Evolutionary conservation across 345 rosid species (phyloP).

Genomic region (Angophora floribunda): DNA sequence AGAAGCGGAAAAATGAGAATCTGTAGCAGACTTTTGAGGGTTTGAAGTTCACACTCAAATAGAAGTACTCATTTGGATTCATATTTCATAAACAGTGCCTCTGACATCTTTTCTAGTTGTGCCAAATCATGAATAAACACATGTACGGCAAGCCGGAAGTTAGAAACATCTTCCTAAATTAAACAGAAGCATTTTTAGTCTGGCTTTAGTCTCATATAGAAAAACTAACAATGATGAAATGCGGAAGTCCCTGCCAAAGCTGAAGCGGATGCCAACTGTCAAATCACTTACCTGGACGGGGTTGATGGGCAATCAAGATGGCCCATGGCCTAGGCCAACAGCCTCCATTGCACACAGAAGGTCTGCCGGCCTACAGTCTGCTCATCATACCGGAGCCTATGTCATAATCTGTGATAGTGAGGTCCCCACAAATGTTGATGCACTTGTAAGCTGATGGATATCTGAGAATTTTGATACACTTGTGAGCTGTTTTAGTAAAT

Average conservation of each 20-base stretch:
- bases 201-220: neutral
- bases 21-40: neutral
- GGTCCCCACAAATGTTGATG: conserved; percentile 4
- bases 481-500: neutral
- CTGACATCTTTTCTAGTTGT: neutral
- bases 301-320: conserved; percentile 5
- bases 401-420: conserved; percentile 19
- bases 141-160: neutral
- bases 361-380: neutral
- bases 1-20: neutral
- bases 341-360: conserved; percentile 1
- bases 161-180: neutral
- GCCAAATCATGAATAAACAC: neutral
- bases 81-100: neutral
- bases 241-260: neutral
- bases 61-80: neutral
- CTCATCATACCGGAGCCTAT: conserved; percentile 22
- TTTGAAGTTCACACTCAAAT: neutral
- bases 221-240: neutral
- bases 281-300: conserved; percentile 11
- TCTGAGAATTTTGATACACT: neutral
- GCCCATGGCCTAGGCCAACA: conserved; percentile 8
- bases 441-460: neutral
- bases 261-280: accelerated
- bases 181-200: neutral